These are phyloP conservation scores for Diplocarpon rosae DNA, from an alignment of 2,329 filamentous ascomycete genomes.

Conservation along the genomic window DNA sequence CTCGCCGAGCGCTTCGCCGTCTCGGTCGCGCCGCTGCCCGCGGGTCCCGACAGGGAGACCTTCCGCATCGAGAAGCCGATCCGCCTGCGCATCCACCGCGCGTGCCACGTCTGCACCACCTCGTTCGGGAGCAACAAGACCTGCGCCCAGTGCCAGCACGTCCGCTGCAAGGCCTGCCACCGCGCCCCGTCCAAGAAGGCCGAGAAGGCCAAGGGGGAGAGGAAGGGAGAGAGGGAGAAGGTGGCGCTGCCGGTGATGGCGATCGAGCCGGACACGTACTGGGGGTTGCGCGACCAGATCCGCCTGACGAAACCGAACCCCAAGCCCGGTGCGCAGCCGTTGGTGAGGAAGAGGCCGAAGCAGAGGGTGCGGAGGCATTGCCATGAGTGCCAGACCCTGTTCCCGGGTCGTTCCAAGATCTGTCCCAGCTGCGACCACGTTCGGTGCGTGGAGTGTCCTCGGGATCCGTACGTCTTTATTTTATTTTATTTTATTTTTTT, in stretches of 20 bases:
- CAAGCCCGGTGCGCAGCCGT: constrained; percentile 51
- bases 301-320: constrained; percentile 53
- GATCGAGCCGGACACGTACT: constrained; percentile 19
- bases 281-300: constrained; percentile 32
- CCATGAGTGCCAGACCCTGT: constrained; percentile 60
- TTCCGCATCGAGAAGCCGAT: constrained; percentile 61
- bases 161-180: constrained; percentile 69
- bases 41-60: constrained; percentile 20
- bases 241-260: constrained; percentile 27
- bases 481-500: no score
- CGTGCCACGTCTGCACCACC: constrained; percentile 71
- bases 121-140: constrained; percentile 62
- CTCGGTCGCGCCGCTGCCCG: constrained; percentile 23
- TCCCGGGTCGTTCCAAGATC: constrained; percentile 45
- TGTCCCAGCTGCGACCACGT: constrained; percentile 61
- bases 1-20: constrained; percentile 30
- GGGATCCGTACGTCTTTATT: constrained; percentile 57
- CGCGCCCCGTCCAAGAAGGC: constrained; percentile 50
- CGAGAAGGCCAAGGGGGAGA: constrained; percentile 30
- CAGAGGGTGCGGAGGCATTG: constrained; percentile 68
- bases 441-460: constrained; percentile 70
- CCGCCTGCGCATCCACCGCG: constrained; percentile 65
- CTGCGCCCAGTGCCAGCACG: constrained; percentile 68
- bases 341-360: constrained; percentile 59
- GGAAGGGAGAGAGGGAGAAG: constrained; percentile 36